Evolutionary conservation across 306 rosid genomes (phyloP).

Genomic region (Lotus japonicus): DNA sequence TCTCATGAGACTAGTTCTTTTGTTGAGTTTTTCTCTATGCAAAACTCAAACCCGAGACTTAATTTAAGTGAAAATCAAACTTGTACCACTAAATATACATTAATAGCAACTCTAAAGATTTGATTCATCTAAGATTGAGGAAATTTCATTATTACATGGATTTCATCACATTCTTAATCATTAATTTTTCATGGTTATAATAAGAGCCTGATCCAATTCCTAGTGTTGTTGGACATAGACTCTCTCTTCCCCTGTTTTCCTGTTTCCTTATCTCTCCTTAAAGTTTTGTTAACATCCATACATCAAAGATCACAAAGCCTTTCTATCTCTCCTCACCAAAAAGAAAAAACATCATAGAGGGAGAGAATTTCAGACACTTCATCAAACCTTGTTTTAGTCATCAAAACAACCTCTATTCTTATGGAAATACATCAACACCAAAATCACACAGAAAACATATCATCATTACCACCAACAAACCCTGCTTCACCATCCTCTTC

Average conservation of each 20-base stretch:
- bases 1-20: too few relatives aligned
- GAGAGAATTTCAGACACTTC: conserved; percentile 21
- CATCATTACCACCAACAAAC: too few relatives aligned
- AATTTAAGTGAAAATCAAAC: too few relatives aligned
- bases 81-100: too few relatives aligned
- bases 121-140: too few relatives aligned
- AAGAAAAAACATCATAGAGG: conserved; percentile 11
- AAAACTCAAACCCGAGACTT: too few relatives aligned
- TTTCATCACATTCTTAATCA: too few relatives aligned
- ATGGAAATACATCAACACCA: conserved; percentile 56
- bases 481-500: conserved; percentile 54
- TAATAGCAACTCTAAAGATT: too few relatives aligned
- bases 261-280: conserved; percentile 42
- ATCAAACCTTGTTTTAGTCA: conserved; percentile 8
- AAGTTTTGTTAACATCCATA: conserved; percentile 36
- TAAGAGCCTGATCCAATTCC: conserved; percentile 16
- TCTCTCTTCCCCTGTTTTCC: conserved; percentile 39
- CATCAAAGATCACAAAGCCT: conserved; percentile 28
- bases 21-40: too few relatives aligned
- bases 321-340: conserved; percentile 15
- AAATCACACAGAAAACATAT: conserved; percentile 33
- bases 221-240: conserved; percentile 38
- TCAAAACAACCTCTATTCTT: conserved; percentile 27
- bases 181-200: too few relatives aligned
- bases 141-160: too few relatives aligned